Evolutionary conservation across 176 grass and related monocot genomes (phyloP).

Genomic region (Musa schizocarpa): DNA sequence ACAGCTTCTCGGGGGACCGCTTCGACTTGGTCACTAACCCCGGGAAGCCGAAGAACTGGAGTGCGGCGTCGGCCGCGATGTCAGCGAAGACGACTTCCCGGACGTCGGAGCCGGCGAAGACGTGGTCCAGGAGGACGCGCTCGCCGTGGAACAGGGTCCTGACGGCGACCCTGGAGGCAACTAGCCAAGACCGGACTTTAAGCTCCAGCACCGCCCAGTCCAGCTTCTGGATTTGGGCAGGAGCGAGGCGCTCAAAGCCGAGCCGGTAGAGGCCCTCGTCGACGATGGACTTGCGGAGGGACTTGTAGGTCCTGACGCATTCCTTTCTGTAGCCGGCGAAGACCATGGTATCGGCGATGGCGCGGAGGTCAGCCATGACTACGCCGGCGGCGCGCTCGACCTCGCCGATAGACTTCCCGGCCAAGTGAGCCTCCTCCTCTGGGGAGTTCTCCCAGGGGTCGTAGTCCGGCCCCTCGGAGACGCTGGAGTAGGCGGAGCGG

Average conservation of each 20-base stretch:
- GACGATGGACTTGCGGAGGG: slow-evolving; percentile 31
- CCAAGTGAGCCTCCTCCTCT: neutral
- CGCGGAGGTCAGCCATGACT: neutral
- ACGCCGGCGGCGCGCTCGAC: neutral
- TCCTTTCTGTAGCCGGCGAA: slow-evolving; percentile 60
- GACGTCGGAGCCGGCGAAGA: slow-evolving; percentile 21
- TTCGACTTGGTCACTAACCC: slow-evolving; percentile 27
- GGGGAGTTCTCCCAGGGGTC: neutral
- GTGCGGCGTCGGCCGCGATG: slow-evolving; percentile 31
- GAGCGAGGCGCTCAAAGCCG: slow-evolving; percentile 24
- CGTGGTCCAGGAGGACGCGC: slow-evolving; percentile 29
- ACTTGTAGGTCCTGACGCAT: slow-evolving; percentile 47
- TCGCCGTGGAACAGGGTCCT: slow-evolving; percentile 22
- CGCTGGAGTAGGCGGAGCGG: neutral
- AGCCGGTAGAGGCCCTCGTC: slow-evolving; percentile 24
- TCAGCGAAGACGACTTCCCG: slow-evolving; percentile 31
- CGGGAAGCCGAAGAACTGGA: slow-evolving; percentile 23
- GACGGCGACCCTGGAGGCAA: slow-evolving; percentile 24
- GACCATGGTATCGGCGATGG: slow-evolving; percentile 39
- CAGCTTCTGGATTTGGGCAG: slow-evolving; percentile 25
- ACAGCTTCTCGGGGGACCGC: slow-evolving; percentile 43
- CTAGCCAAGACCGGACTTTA: slow-evolving; percentile 39
- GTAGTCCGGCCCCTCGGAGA: neutral
- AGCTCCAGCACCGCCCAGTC: slow-evolving; percentile 37
- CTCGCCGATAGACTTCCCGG: neutral